Evolutionary conservation across 805 yeast genomes (phyloP).

Genomic region (Spathaspora passalidarum): DNA sequence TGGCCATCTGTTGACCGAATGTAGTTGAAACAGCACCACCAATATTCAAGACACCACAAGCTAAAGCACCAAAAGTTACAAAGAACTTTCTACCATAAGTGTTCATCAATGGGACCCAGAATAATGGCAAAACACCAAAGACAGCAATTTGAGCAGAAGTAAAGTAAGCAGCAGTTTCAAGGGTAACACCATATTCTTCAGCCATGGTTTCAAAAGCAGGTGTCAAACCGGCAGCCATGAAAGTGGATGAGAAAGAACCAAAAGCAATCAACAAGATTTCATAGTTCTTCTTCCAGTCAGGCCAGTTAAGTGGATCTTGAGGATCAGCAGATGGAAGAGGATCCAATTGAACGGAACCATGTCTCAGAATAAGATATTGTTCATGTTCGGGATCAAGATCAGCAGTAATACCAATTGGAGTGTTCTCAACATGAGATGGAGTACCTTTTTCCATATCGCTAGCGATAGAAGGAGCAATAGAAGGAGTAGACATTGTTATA

Average conservation of each 20-base stretch:
- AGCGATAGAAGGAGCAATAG: constrained; percentile 1
- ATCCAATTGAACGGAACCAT: constrained; percentile 13
- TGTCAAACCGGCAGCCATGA: constrained; percentile 17
- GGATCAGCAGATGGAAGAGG: constrained; percentile 14
- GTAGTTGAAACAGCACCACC: constrained; percentile 12
- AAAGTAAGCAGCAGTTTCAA: constrained; percentile 13
- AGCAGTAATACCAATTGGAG: constrained; percentile 1
- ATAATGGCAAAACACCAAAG: constrained; percentile 13
- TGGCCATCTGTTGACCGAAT: constrained; percentile 13
- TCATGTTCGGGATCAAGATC: constrained; percentile 5
- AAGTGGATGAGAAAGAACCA: constrained; percentile 14
- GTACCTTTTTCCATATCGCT: constrained; percentile 4
- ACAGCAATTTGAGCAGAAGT: constrained; percentile 14
- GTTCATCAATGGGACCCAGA: constrained; percentile 17
- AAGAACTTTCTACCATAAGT: constrained; percentile 12
- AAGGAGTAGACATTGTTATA: constrained; percentile 1
- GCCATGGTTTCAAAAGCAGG: constrained; percentile 14
- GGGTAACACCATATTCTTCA: constrained; percentile 6
- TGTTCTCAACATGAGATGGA: not conserved
- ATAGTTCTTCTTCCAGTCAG: constrained; percentile 10
- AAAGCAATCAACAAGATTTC: constrained; percentile 13
- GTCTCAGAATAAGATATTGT: constrained; percentile 11
- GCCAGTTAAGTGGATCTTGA: constrained; percentile 17
- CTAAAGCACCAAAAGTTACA: constrained; percentile 11
- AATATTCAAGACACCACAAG: constrained; percentile 10